Evolutionary conservation across 306 rosid genomes (phyloP).

Genomic region (Nissolia schottii): DNA sequence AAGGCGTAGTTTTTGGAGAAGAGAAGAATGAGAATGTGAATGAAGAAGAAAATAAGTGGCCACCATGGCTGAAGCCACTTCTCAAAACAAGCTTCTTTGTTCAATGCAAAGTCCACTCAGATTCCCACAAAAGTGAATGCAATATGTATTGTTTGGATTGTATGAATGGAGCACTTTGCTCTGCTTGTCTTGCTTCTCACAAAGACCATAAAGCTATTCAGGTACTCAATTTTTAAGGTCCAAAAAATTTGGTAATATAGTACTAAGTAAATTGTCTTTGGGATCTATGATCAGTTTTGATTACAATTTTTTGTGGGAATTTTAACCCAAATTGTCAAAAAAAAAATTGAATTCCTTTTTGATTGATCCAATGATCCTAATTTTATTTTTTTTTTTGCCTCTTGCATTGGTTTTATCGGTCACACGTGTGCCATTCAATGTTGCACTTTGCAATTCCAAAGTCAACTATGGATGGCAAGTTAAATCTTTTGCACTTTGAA

Average conservation of each 20-base stretch:
- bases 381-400: no score
- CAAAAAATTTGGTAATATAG: neutral
- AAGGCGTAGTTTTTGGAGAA: constrained; percentile 16
- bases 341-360: neutral
- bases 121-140: constrained; percentile 70
- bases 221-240: constrained; percentile 31
- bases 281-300: neutral
- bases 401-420: constrained; percentile 9
- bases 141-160: constrained; percentile 76
- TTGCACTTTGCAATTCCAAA: constrained; percentile 18
- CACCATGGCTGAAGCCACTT: constrained; percentile 59
- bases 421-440: constrained; percentile 20
- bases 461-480: constrained; percentile 40
- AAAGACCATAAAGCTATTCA: constrained; percentile 54
- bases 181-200: constrained; percentile 54
- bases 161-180: constrained; percentile 62
- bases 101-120: constrained; percentile 56
- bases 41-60: constrained; percentile 52
- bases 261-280: neutral
- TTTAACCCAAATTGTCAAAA: neutral
- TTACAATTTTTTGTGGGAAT: constrained; percentile 8
- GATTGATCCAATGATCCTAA: no score
- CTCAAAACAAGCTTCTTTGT: constrained; percentile 57
- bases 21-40: no score
- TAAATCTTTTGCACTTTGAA: neutral